Conservation (phyloP, 2,329 filamentous ascomycete genomes). For the Colletotrichum eremochloae region DNA sequence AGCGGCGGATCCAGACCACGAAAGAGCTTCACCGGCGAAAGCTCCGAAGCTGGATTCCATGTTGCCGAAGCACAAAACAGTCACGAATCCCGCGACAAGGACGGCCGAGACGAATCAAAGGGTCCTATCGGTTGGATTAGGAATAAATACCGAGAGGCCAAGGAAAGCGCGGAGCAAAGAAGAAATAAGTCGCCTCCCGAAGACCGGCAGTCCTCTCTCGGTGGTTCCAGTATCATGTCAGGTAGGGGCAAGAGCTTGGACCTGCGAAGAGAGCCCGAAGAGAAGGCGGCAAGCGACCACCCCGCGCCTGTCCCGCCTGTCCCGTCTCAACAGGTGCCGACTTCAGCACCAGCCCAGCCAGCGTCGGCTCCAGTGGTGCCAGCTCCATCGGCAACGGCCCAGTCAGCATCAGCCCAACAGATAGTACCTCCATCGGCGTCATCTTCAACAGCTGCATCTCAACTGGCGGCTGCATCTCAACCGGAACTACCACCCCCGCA, state of each 20-base stretch:
- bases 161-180: conserved; percentile 67
- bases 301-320: conserved; percentile 5
- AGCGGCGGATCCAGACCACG: conserved; percentile 67
- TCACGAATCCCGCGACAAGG: conserved; percentile 54
- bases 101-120: conserved; percentile 62
- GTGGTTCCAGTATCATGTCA: conserved; percentile 46
- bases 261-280: conserved; percentile 55
- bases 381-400: neutral
- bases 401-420: neutral
- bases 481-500: conserved; percentile 13
- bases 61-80: conserved; percentile 55
- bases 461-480: conserved; percentile 12
- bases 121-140: conserved; percentile 71
- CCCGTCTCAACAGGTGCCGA: conserved; percentile 18
- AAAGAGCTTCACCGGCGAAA: conserved; percentile 66
- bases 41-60: conserved; percentile 59
- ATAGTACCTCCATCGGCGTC: neutral
- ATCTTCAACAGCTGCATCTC: neutral
- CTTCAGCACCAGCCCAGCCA: conserved; percentile 5
- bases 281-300: conserved; percentile 26
- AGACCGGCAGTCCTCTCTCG: conserved; percentile 51
- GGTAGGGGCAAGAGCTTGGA: conserved; percentile 57
- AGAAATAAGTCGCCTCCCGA: conserved; percentile 69
- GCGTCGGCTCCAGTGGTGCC: neutral
- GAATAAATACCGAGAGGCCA: conserved; percentile 71